Evolutionary conservation across 805 yeast genomes (phyloP).

Genomic region (Kazachstania africana): DNA sequence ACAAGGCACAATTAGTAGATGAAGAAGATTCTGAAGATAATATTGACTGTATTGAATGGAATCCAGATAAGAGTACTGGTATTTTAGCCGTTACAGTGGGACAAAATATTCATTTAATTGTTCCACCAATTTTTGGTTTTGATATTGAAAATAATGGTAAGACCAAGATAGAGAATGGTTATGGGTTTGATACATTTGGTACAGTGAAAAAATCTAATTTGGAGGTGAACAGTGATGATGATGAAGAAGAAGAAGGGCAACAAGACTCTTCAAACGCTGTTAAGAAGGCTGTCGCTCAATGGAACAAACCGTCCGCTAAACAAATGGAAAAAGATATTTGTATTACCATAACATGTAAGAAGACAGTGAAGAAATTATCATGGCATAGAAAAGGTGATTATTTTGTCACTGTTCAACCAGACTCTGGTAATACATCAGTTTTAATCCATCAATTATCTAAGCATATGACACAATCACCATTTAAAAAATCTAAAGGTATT

Average conservation of each 20-base stretch:
- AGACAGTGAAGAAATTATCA: slow-evolving; percentile 65
- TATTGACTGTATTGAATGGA: slow-evolving; percentile 79
- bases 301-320: slow-evolving; percentile 67
- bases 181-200: slow-evolving; percentile 70
- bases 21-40: slow-evolving; percentile 59
- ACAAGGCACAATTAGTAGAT: slow-evolving; percentile 42
- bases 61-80: slow-evolving; percentile 67
- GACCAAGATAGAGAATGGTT: slow-evolving; percentile 75
- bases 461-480: slow-evolving; percentile 92
- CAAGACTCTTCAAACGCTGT: slow-evolving; percentile 28
- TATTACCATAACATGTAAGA: slow-evolving; percentile 53
- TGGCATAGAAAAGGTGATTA: slow-evolving; percentile 99
- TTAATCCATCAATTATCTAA: slow-evolving; percentile 89
- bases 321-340: slow-evolving; percentile 59
- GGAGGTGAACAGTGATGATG: slow-evolving; percentile 30
- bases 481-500: slow-evolving; percentile 83
- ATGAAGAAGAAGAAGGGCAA: slow-evolving; percentile 30
- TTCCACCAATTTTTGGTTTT: slow-evolving; percentile 86
- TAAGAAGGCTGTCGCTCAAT: slow-evolving; percentile 53
- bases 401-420: slow-evolving; percentile 93
- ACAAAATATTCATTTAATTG: slow-evolving; percentile 61
- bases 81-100: slow-evolving; percentile 78
- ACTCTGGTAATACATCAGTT: slow-evolving; percentile 77
- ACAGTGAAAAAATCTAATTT: slow-evolving; percentile 34
- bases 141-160: slow-evolving; percentile 75